These are phyloP conservation scores for Ascochyta clinopodiicola DNA, from an alignment of 2,329 filamentous ascomycete species.

Conservation along the genomic window DNA sequence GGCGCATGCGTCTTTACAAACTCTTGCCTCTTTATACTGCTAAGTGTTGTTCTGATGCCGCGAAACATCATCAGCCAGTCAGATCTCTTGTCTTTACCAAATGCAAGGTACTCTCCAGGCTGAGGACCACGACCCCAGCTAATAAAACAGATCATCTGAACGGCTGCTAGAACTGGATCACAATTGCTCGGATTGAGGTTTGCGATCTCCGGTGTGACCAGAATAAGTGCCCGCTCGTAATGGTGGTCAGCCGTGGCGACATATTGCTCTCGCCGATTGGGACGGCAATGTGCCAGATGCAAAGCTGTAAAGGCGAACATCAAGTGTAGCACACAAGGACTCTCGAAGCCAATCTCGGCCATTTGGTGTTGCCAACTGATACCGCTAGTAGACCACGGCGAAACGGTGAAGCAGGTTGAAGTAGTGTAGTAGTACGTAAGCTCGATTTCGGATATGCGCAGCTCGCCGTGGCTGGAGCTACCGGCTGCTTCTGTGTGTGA, in stretches of 20 bases:
- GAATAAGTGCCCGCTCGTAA: constrained; percentile 29
- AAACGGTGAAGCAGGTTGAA: constrained; percentile 32
- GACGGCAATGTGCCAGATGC: constrained; percentile 32
- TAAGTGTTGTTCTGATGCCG: constrained; percentile 33
- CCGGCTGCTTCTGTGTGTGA: neutral
- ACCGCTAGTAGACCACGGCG: constrained; percentile 21
- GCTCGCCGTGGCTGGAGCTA: neutral
- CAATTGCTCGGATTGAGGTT: constrained; percentile 27
- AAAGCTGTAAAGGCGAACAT: constrained; percentile 36
- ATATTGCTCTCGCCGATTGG: constrained; percentile 26
- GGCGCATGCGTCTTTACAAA: constrained; percentile 20
- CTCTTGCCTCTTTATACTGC: constrained; percentile 9
- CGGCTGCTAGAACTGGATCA: constrained; percentile 33
- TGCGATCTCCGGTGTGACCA: constrained; percentile 30
- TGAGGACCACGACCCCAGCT: constrained; percentile 33
- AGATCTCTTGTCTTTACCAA: constrained; percentile 31
- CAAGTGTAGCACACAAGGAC: constrained; percentile 29
- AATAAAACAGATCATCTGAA: constrained; percentile 36
- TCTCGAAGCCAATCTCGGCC: constrained; percentile 27
- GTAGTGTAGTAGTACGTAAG: constrained; percentile 38
- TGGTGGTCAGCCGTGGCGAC: constrained; percentile 26
- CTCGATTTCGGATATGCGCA: constrained; percentile 31
- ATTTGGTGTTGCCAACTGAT: constrained; percentile 25
- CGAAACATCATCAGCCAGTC: constrained; percentile 43
- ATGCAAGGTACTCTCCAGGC: constrained; percentile 39